These are phyloP conservation scores for Protostelium mycophagum DNA, from an alignment of 78 protist genomes.

Conservation along the genomic window DNA sequence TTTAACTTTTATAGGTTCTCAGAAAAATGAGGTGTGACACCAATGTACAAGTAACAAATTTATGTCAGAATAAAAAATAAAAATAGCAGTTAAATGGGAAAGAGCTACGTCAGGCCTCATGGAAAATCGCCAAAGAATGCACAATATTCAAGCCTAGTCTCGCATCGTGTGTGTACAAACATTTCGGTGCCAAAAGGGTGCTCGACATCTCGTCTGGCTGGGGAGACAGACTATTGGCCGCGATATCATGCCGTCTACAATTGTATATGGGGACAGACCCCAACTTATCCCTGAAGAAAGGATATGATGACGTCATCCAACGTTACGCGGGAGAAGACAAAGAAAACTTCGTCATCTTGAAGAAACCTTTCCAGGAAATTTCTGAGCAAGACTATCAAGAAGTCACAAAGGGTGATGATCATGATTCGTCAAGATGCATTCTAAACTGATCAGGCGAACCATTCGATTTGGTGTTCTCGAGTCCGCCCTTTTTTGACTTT, in stretches of 20 bases:
- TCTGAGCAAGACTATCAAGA: background rate
- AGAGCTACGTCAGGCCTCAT: background rate
- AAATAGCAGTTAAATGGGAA: background rate
- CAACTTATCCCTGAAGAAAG: constrained; percentile 1
- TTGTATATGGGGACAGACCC: constrained; percentile 19
- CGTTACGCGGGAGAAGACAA: background rate
- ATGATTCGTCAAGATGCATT: background rate
- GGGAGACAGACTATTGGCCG: constrained; percentile 36
- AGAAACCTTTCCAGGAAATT: constrained; percentile 15
- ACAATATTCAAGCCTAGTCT: constrained; percentile 10
- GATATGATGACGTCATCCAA: background rate
- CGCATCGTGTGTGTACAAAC: background rate
- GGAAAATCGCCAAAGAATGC: constrained; percentile 12
- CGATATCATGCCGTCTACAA: constrained; percentile 2
- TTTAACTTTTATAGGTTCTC: background rate
- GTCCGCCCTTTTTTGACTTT: constrained; percentile 37
- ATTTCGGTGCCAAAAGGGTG: background rate
- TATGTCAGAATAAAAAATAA: background rate
- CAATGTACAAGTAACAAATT: background rate
- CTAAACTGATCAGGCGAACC: constrained; percentile 2
- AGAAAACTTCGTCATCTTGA: background rate
- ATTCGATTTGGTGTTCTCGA: constrained; percentile 33
- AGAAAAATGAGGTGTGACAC: background rate
- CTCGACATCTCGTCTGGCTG: constrained; percentile 26
- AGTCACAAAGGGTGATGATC: background rate